Base-by-base conservation (phyloP, 495 filamentous ascomycete genomes). In the Pyronema domesticum region DNA sequence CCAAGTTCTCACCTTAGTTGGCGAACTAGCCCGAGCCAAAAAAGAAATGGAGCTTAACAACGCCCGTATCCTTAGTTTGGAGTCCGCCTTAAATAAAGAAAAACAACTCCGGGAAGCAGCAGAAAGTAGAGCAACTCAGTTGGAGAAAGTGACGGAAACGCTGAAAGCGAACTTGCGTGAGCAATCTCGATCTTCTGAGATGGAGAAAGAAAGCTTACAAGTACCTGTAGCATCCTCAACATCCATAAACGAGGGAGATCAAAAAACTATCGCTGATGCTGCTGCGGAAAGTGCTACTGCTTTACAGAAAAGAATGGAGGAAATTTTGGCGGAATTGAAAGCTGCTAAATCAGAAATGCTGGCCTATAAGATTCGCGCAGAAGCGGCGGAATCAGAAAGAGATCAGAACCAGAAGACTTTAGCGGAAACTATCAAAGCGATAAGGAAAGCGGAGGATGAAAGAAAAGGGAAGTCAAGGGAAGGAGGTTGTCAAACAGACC, bases 361-460 rank as follows among this genome's bases (percentile, higher is more conserved):
- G 47, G 69, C 69, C 0, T 94, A 86, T 69, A 81, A 81, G 58
- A 69, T 76, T 13, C 79, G 85, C 11, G 86, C 88, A 1, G 81
- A 94, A 66, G 77, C 70, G 46, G 88, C 89, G 3, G 87, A 95
- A 64, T 71, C 74, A 15, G 86, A 94, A 57, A 74, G 76, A 23
- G 73, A 76, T 54, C 70, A 74, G 37, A 74, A 78, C 47, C 78
- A 80, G 50, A 80, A 81, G 64, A 84, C 81, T 0, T 69, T 98
- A 18, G 80, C 82, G 0, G 86, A 95, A 64, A 89, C 95, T 87
- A 81, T 95, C 13, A 78, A 85, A 60, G 82, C 81, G 33, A 79
- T 94, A 44, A 77, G 85, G 46, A 72, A 72, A 58, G 81, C 80
- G 54, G 80, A 86, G 36, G 76, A 78, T 53, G 52, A 59, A 42